Evolutionary conservation across 2,329 filamentous ascomycete species (phyloP).

Genomic region (Diatrype stigma): DNA sequence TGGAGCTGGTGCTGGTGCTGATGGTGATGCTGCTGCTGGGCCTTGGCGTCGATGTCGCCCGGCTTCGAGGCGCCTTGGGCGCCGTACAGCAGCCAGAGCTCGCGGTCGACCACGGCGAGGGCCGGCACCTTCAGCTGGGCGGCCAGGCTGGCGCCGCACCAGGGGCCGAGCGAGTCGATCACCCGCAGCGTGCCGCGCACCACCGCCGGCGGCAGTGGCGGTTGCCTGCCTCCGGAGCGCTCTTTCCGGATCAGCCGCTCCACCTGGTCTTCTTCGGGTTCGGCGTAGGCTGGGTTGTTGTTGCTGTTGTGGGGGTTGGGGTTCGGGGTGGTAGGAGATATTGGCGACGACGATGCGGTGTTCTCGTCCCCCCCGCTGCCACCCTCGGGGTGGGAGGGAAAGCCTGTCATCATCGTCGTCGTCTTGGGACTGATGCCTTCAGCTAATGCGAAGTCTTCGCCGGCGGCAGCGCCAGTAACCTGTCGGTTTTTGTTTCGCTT

Average conservation of each 20-base stretch:
- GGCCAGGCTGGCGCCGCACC: constrained; percentile 69
- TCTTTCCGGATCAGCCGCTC: constrained; percentile 51
- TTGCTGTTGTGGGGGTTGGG: constrained; percentile 27
- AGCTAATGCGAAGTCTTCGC: too few relatives aligned
- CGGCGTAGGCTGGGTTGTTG: constrained; percentile 37
- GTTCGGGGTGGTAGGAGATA: background rate
- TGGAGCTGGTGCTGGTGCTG: constrained; percentile 30
- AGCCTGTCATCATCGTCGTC: constrained; percentile 11
- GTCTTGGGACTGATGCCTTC: background rate
- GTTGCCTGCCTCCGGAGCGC: constrained; percentile 31
- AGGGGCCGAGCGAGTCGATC: constrained; percentile 66
- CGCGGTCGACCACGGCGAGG: constrained; percentile 66
- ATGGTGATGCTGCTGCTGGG: too few relatives aligned
- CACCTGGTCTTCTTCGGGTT: constrained; percentile 52
- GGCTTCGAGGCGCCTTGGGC: constrained; percentile 56
- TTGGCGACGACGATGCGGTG: too few relatives aligned
- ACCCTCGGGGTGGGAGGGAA: too few relatives aligned
- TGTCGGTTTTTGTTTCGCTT: constrained; percentile 27
- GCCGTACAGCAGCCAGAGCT: constrained; percentile 67
- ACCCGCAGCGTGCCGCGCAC: constrained; percentile 59
- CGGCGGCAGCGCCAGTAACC: background rate
- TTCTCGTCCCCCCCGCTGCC: constrained; percentile 28
- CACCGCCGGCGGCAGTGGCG: constrained; percentile 31
- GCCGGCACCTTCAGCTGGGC: constrained; percentile 65
- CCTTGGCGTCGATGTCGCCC: constrained; percentile 55